A percentile compares a stretch with the other conserved stretches of the same genome.
Evolutionary conservation across 805 yeast genomes (phyloP).

Genomic region (Yamadazyma olivae): DNA sequence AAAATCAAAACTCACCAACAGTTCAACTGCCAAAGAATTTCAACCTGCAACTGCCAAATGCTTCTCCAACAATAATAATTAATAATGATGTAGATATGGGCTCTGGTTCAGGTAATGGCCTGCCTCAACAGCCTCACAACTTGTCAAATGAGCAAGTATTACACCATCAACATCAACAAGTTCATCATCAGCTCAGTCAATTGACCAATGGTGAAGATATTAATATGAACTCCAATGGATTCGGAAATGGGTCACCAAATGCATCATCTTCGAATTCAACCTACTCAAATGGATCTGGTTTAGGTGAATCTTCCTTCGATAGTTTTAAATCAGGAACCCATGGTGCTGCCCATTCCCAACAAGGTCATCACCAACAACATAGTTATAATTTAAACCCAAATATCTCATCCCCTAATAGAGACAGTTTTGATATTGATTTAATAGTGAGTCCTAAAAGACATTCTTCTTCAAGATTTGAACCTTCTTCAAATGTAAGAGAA

Average conservation of each 20-base stretch:
- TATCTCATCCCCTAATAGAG: conserved; percentile 60
- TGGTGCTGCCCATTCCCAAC: conserved; percentile 19
- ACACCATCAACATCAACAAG: conserved; percentile 1
- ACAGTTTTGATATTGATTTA: conserved; percentile 72
- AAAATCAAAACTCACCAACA: conserved; percentile 16
- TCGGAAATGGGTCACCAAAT: neutral
- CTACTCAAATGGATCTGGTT: neutral
- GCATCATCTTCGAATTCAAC: neutral
- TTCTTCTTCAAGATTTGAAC: conserved; percentile 87
- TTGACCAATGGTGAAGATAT: conserved; percentile 4
- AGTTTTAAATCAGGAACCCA: conserved; percentile 13
- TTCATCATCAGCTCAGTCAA: conserved; percentile 16
- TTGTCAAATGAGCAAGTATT: neutral
- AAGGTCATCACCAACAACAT: conserved; percentile 16
- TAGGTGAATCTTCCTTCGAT: conserved; percentile 4
- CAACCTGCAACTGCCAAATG: conserved; percentile 7
- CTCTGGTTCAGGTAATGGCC: neutral
- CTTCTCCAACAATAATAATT: conserved; percentile 13
- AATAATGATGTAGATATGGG: conserved; percentile 7
- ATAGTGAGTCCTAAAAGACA: conserved; percentile 83
- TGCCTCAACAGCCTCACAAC: neutral
- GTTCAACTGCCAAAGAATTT: conserved; percentile 13
- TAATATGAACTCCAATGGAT: neutral
- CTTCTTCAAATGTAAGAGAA: conserved; percentile 45
- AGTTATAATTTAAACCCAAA: conserved; percentile 21